phyloP scores from a whole-genome alignment of 371 early-diverging fungal species.

The Sporodiniella umbellata region DNA sequence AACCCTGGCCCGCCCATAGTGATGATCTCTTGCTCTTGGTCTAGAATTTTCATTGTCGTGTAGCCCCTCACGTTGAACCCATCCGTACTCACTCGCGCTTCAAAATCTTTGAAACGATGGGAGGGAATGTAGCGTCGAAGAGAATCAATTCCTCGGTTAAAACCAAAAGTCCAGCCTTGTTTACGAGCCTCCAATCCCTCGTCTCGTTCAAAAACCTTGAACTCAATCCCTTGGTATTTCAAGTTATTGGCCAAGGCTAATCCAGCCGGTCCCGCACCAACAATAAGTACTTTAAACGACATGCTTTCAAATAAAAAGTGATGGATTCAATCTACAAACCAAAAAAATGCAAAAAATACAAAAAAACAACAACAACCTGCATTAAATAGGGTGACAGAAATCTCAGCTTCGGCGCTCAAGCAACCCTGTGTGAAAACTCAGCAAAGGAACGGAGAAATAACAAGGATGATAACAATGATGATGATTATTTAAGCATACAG shows the following conservation, averaged over 20 bases:
- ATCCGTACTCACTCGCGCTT: constrained; percentile 5
- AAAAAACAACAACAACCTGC: no score
- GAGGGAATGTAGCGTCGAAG: constrained; percentile 4
- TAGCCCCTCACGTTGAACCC: neutral
- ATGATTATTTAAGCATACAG: constrained; percentile 61
- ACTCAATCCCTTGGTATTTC: constrained; percentile 18
- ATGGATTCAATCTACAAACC: no score
- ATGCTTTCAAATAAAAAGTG: no score
- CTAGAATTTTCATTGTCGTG: neutral
- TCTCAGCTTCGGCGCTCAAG: no score
- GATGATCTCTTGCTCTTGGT: constrained; percentile 1
- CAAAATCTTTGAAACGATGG: constrained; percentile 3
- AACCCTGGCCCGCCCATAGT: neutral
- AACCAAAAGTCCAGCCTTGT: constrained; percentile 26
- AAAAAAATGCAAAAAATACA: no score
- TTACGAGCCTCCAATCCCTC: constrained; percentile 4
- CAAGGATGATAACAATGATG: no score
- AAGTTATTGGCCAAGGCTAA: constrained; percentile 27
- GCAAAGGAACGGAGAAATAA: no score
- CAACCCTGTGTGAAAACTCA: no score
- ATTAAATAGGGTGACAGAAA: no score
- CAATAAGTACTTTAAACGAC: constrained; percentile 20
- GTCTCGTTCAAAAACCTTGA: constrained; percentile 32
- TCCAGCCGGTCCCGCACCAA: constrained; percentile 38
- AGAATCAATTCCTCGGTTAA: constrained; percentile 18